phyloP scores from a whole-genome alignment of 2,329 filamentous ascomycete genomes.

The Aspergillus sp. region DNA sequence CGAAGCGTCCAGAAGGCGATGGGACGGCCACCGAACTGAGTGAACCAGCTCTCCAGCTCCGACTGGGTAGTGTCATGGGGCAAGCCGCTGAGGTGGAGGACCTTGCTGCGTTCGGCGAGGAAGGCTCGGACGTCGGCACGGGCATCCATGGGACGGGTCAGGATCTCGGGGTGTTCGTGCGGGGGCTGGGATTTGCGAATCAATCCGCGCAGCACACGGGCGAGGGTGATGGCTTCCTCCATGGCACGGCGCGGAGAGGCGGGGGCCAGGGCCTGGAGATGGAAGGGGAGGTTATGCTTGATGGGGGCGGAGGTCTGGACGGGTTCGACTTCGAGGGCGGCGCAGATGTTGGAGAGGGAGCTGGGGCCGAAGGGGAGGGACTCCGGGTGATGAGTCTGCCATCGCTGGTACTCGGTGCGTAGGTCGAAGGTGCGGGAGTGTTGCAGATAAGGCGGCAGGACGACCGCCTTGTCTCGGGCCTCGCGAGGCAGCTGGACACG shows the following conservation, averaged over 20 bases:
- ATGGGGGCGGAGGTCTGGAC: constrained; percentile 97
- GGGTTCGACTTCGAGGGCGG: constrained; percentile 94
- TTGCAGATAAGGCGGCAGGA: constrained; percentile 93
- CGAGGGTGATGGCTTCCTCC: constrained; percentile 94
- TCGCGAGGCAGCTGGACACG: constrained; percentile 96
- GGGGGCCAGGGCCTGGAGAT: constrained; percentile 91
- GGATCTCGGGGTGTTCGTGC: constrained; percentile 89
- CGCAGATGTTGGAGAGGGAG: constrained; percentile 95
- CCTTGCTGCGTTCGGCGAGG: constrained; percentile 93
- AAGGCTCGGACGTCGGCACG: constrained; percentile 95
- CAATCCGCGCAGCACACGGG: constrained; percentile 85
- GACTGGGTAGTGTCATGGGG: constrained; percentile 98
- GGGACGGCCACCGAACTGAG: constrained; percentile 93
- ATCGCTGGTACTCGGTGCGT: constrained; percentile 94
- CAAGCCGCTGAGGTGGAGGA: constrained; percentile 94
- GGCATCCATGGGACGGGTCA: constrained; percentile 94
- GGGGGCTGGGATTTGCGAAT: constrained; percentile 95
- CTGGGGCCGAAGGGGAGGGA: constrained; percentile 95
- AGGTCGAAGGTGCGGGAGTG: constrained; percentile 97
- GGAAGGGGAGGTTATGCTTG: constrained; percentile 97
- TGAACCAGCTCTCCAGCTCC: constrained; percentile 99
- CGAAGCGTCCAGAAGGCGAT: constrained; percentile 99
- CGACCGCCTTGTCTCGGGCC: constrained; percentile 96
- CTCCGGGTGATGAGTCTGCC: constrained; percentile 98
- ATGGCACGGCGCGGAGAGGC: constrained; percentile 94